These are phyloP conservation scores for Cercospora sp. DNA, from an alignment of 2,329 filamentous ascomycete genomes.

Conservation along the genomic window DNA sequence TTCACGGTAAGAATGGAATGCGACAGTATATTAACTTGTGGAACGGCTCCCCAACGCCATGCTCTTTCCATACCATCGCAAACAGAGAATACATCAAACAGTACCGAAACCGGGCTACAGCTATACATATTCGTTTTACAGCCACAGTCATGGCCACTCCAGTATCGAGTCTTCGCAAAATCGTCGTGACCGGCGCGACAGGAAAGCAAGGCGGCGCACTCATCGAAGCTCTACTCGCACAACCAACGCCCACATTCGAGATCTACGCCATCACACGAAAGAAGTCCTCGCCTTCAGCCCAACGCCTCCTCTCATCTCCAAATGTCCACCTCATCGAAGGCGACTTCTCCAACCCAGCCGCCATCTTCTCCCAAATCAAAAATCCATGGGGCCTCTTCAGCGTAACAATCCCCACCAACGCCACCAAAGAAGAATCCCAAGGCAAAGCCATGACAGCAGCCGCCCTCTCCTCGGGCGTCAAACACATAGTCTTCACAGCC, in stretches of 20 bases:
- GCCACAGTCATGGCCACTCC: constrained; percentile 17
- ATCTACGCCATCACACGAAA: constrained; percentile 64
- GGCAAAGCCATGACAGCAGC: constrained; percentile 61
- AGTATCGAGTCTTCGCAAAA: constrained; percentile 16
- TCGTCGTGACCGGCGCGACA: constrained; percentile 49
- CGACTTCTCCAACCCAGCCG: constrained; percentile 54
- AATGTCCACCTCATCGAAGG: constrained; percentile 59
- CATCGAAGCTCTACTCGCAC: constrained; percentile 44
- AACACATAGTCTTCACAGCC: constrained; percentile 61
- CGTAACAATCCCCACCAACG: constrained; percentile 28
- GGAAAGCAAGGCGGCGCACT: constrained; percentile 51
- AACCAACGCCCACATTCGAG: constrained; percentile 36
- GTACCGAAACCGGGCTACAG: not conserved
- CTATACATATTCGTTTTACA: too few species aligned
- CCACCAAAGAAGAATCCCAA: constrained; percentile 53
- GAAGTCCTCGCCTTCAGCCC: constrained; percentile 51
- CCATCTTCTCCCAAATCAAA: constrained; percentile 49
- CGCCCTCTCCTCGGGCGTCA: constrained; percentile 55
- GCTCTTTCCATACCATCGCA: not conserved
- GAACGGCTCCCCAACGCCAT: constrained; percentile 6
- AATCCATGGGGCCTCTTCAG: constrained; percentile 35
- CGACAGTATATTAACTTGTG: not conserved
- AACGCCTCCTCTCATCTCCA: constrained; percentile 48
- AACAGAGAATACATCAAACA: not conserved
- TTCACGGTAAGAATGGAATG: not conserved